Percentiles rank a stretch among this genome's conserved stretches.
Evolutionary conservation across 1,284 basidiomycete species (phyloP).

Genomic region (Puccinia hordei): DNA sequence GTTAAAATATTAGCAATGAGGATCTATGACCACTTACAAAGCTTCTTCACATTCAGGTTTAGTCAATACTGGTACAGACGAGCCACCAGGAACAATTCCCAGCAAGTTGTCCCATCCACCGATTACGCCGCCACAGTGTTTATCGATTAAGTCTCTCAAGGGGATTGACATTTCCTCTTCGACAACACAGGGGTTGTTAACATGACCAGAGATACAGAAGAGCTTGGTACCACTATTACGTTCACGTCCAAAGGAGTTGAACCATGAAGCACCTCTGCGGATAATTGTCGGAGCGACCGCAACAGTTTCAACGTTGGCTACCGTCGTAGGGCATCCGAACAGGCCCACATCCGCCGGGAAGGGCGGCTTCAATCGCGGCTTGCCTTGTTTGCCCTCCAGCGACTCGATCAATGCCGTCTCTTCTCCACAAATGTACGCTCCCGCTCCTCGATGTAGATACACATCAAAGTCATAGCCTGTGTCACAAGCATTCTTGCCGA

Average conservation of each 20-base stretch:
- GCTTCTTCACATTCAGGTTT: conserved; percentile 78
- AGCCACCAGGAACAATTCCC: conserved; percentile 92
- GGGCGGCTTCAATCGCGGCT: conserved; percentile 96
- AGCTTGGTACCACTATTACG: conserved; percentile 95
- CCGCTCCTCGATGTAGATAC: conserved; percentile 93
- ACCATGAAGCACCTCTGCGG: conserved; percentile 87
- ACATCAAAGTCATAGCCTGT: conserved; percentile 94
- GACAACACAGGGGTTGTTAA: conserved; percentile 96
- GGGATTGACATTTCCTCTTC: conserved; percentile 99
- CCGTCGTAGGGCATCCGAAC: conserved; percentile 94
- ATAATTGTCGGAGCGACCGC: conserved; percentile 96
- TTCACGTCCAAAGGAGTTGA: conserved; percentile 85
- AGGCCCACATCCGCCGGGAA: conserved; percentile 98
- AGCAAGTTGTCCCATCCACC: conserved; percentile 96
- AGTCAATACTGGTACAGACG: conserved; percentile 91
- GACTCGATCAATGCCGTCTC: conserved; percentile 97
- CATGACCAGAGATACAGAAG: conserved; percentile 93
- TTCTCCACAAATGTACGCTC: conserved; percentile 98
- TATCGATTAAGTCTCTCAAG: conserved; percentile 87
- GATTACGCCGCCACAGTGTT: conserved; percentile 89
- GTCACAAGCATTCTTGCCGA: conserved; percentile 90
- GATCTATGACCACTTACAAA: conserved; percentile 65
- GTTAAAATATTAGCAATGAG: background rate
- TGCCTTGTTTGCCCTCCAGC: conserved; percentile 95
- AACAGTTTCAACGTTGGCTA: conserved; percentile 98